Conservation (phyloP, 78 protist species). For the Dictyostelium capitatum region DNA sequence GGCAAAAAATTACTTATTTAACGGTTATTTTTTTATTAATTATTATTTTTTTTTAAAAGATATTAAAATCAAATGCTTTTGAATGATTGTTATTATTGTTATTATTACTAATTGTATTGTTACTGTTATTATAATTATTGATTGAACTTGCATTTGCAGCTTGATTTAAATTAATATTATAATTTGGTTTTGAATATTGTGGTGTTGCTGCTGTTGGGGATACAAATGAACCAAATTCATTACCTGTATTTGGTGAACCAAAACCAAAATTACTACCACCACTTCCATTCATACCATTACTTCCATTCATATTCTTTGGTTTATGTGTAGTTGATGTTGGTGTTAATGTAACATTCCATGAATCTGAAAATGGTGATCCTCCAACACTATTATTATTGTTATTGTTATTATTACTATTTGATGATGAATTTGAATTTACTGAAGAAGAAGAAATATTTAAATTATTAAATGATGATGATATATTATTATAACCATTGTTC, state of each 20-base stretch:
- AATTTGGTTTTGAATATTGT: constrained; percentile 49
- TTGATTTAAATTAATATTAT: constrained; percentile 43
- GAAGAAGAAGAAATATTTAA: constrained; percentile 20
- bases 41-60: neutral
- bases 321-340: constrained; percentile 1
- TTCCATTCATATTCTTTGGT: no score
- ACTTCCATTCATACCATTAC: no score
- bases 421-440: neutral
- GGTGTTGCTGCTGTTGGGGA: neutral
- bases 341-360: neutral
- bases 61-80: neutral
- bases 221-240: constrained; percentile 7
- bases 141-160: neutral
- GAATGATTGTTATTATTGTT: neutral
- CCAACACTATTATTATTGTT: neutral
- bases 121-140: neutral
- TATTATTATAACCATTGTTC: neutral
- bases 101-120: neutral
- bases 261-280: neutral
- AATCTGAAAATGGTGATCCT: neutral
- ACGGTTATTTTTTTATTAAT: neutral
- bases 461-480: neutral
- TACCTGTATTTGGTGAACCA: neutral
- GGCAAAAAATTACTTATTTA: no score
- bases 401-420: neutral